Base-by-base conservation (phyloP, 345 rosid genomes). In the Boechera retrofracta region DNA sequence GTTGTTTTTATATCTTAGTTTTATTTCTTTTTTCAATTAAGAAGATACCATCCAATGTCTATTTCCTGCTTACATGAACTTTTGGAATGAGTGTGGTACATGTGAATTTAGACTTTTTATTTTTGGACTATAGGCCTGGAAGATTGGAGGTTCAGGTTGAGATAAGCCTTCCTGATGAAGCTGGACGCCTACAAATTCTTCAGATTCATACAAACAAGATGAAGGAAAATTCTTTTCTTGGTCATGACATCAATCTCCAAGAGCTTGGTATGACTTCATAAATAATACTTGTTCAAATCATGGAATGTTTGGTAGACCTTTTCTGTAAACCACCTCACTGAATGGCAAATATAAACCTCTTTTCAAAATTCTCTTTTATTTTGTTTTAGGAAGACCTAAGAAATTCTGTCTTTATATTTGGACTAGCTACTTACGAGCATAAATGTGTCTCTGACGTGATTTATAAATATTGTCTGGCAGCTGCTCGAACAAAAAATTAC, bases 101-200 rank as follows among this genome's bases (percentile, higher is more conserved):
- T 21, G 32, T 24, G 6, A 53, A 13, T 62, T 69, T 45, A 18
- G 10, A 76, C 21, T 33, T 44, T 74, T 69, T 11, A 53, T 74
- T 35, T 82, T 65, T 72, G 55, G 29, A 72, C 49, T 49, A 58
- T 76, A 93, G 99, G 82, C 98, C 98, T 53, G 99, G 98, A 82
- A 87, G 99, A 64, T 80, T 96, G 83, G 99, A 96, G 83, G 99
- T 93, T 80, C 99, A 96, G 84, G 90, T 96, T 76, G 98, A 96
- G 91, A 96, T 96, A 81, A 91, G 96, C 84, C 99, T 96, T 87
- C 99, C 97, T 18, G 97, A 96, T 87, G 99, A 96, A 87, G 84
- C 85, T 75, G 99, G 99, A 7, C 99, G 98, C 28, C 64, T 93
- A 68, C 99, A 93, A 82, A 96, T 96, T 77, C 93, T 96, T 82